A percentile compares a stretch with the other conserved stretches of the same genome.
These are phyloP conservation scores for Claviceps monticola DNA, from an alignment of 2,329 filamentous ascomycete species.

Conservation along the genomic window DNA sequence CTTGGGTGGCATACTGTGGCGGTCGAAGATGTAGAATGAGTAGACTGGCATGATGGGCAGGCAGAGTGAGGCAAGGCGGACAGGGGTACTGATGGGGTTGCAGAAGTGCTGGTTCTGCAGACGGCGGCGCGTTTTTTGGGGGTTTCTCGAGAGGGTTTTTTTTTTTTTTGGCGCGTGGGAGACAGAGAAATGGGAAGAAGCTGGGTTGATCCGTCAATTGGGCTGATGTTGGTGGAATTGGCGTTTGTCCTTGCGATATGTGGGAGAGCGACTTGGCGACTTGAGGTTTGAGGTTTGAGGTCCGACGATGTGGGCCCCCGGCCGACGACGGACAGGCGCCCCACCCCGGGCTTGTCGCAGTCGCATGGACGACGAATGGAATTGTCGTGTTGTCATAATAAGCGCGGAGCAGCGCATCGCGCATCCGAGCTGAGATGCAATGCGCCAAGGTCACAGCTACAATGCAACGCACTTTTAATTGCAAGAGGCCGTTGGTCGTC, in stretches of 20 bases:
- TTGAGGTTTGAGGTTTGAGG: background rate
- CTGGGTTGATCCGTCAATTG: background rate
- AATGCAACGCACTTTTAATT: too few species aligned
- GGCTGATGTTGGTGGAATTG: background rate
- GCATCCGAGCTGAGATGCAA: too few species aligned
- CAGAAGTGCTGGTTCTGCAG: background rate
- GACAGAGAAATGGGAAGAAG: background rate
- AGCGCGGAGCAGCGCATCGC: background rate
- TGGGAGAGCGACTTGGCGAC: background rate
- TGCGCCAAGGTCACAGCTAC: too few species aligned
- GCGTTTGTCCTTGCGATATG: background rate
- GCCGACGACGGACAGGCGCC: background rate
- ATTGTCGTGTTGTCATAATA: background rate
- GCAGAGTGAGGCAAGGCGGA: background rate
- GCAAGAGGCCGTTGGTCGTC: background rate
- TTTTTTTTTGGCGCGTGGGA: background rate
- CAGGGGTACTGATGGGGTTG: background rate
- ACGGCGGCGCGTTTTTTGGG: too few species aligned
- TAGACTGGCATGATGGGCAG: slow-evolving; percentile 68
- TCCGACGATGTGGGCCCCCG: background rate
- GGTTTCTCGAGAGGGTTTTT: too few species aligned
- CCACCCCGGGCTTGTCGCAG: background rate
- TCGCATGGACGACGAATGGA: too few species aligned
- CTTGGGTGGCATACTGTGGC: slow-evolving; percentile 57
- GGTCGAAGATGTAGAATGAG: slow-evolving; percentile 97